Base-by-base conservation (phyloP, 495 filamentous ascomycete species). In the Hypoxylon crocopeplum region DNA sequence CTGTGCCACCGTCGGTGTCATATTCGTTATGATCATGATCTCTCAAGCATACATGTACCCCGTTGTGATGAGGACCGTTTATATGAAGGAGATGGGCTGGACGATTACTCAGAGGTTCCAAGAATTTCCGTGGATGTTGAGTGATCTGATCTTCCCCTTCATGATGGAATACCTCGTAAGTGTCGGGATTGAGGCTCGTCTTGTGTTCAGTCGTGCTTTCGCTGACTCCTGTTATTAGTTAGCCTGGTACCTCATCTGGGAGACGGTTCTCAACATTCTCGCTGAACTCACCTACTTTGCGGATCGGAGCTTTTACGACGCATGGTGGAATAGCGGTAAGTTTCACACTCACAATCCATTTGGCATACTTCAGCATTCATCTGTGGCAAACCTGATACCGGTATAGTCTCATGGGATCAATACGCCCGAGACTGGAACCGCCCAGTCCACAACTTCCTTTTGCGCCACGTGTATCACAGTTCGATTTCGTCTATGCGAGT, bases 201-300 rank as follows among this genome's bases (percentile, higher is more conserved):
- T 21, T 30, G 12, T 7, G 12, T 12, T 44, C 27, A 30, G 8
- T 7, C 19, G 12, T 17, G 34, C 13, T 13, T 37, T 32, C 24
- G 24, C 27, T 59, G 22, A 47, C 48, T 17, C 13, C 36, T 30
- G n/a, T 25, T 46, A 62, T 49, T 53, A 66, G 64, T 45, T 76
- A 48, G 70, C 79, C 15, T 89, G 85, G 84, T 91, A 90, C 66
- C 79, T 92, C 20, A 90, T 92, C 65, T 92, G 88, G 88, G 88
- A 91, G 73, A 87, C 86, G 42, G 82, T 90, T 42, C 83, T 91
- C 45, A 91, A 92, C 73, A 80, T 89, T 30, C 69, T 91, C 3
- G 88, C 87, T 3, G 88, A 92, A 67, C 67, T 92, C 46, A 90
- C 87, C 1, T 71, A 74, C 30, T 92, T 91, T 66, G 87, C 88